Percentiles rank a stretch among this genome's conserved stretches.
Conservation (phyloP, 2,329 filamentous ascomycete species). For the Biscogniauxia marginata region DNA sequence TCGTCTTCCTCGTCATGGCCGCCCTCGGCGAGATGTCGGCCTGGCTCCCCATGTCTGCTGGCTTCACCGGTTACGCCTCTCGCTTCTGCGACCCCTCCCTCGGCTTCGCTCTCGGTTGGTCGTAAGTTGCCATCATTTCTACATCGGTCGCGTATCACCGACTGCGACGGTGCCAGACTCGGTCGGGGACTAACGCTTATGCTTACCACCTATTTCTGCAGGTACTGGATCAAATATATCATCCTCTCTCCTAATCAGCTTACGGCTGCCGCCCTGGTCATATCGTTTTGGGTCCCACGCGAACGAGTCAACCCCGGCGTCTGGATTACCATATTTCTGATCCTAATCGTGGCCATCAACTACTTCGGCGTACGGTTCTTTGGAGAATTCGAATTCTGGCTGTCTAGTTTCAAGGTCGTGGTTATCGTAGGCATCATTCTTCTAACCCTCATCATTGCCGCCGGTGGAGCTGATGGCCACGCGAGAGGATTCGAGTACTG, state of each 20-base stretch:
- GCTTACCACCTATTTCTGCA: conserved; percentile 18
- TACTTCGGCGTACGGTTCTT: conserved; percentile 69
- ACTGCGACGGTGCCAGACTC: neutral
- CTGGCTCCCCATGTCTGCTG: conserved; percentile 74
- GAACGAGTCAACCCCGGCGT: conserved; percentile 73
- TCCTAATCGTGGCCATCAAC: conserved; percentile 64
- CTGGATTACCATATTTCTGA: conserved; percentile 71
- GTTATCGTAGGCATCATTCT: conserved; percentile 66
- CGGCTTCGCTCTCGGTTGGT: conserved; percentile 75
- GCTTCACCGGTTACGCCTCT: conserved; percentile 78
- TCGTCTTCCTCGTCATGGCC: conserved; percentile 81
- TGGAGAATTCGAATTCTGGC: conserved; percentile 63
- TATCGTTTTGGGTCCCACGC: conserved; percentile 71
- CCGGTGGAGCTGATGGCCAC: conserved; percentile 63
- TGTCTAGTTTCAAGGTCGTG: conserved; percentile 66
- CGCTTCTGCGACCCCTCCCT: conserved; percentile 79
- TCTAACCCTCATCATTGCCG: conserved; percentile 60
- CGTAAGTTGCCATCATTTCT: conserved; percentile 42
- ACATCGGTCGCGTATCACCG: conserved; percentile 17
- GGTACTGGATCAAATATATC: conserved; percentile 75
- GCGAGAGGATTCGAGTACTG: conserved; percentile 66
- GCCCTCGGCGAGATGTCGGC: conserved; percentile 82
- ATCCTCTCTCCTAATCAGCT: conserved; percentile 84
- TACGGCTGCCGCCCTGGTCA: conserved; percentile 75
- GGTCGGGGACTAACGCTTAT: neutral